These are phyloP conservation scores for Erigeron philadelphicus DNA, from an alignment of 140 eudicot species.

Conservation along the genomic window DNA sequence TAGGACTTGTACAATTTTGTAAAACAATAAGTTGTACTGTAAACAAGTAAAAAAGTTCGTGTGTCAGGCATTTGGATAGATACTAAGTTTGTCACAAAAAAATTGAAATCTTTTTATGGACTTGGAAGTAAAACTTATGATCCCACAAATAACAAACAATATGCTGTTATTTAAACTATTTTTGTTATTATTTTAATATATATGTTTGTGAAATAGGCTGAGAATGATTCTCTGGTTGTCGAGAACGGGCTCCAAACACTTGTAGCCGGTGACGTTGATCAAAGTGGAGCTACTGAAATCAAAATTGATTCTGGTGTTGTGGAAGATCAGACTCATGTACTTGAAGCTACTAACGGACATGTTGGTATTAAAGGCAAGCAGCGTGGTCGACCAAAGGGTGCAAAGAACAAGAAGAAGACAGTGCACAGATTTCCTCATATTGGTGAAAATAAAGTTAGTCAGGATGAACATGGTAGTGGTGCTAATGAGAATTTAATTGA, in stretches of 20 bases:
- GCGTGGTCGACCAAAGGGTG: conserved; percentile 5
- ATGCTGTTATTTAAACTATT: conserved; percentile 1
- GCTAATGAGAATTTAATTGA: background rate
- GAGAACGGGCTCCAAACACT: conserved; percentile 18
- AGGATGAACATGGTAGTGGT: conserved; percentile 15
- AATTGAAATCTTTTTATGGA: background rate
- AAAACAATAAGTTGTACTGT: too few relatives aligned
- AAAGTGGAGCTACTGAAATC: conserved; percentile 18
- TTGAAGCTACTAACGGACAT: conserved; percentile 16
- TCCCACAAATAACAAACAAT: conserved; percentile 4
- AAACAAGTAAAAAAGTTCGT: background rate
- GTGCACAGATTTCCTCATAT: background rate
- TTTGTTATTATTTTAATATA: conserved; percentile 20
- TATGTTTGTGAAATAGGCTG: conserved; percentile 23
- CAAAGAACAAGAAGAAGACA: background rate
- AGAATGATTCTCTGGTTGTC: conserved; percentile 20
- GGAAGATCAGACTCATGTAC: conserved; percentile 26
- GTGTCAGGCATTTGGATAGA: background rate
- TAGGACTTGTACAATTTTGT: too few relatives aligned
- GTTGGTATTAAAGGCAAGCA: background rate
- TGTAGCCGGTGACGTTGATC: conserved; percentile 15
- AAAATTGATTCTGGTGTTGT: conserved; percentile 6
- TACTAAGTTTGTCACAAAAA: background rate
- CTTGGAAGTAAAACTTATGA: background rate
- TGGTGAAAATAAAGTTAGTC: background rate